Conservation (phyloP, 2,329 filamentous ascomycete genomes). For the Aspergillus luchuensis region DNA sequence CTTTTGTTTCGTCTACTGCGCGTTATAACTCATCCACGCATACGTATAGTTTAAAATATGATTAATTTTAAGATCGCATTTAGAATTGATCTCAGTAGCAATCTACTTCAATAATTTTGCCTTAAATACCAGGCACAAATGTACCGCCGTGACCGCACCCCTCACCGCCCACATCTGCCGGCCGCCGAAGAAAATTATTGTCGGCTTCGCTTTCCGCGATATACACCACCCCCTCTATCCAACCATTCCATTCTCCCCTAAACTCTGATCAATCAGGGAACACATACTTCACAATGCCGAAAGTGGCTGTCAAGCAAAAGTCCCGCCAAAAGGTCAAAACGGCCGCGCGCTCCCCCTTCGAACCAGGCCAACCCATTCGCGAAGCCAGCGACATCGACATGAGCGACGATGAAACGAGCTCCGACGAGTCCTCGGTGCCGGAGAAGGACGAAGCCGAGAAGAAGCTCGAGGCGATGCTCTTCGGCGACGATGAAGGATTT, state of each 20-base stretch:
- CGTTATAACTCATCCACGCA: not conserved
- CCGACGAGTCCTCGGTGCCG: constrained; percentile 33
- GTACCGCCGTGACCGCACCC: constrained; percentile 23
- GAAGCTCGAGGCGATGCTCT: constrained; percentile 83
- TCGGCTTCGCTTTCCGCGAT: not conserved
- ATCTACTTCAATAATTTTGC: not conserved
- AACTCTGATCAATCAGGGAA: not conserved
- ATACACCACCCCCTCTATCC: not conserved
- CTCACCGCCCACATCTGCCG: constrained; percentile 35
- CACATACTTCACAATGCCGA: constrained; percentile 27
- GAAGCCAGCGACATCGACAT: constrained; percentile 30
- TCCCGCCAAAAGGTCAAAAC: constrained; percentile 27
- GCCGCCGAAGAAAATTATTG: constrained; percentile 38
- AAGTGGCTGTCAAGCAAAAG: constrained; percentile 34
- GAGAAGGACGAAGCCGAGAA: constrained; percentile 82
- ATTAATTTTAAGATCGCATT: not conserved
- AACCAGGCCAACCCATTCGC: constrained; percentile 23
- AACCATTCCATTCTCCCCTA: not conserved
- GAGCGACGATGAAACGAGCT: constrained; percentile 26
- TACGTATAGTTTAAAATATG: not conserved
- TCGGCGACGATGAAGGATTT: constrained; percentile 85
- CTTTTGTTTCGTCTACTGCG: not conserved
- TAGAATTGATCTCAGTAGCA: not conserved
- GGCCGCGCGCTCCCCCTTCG: constrained; percentile 26
- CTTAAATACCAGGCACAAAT: constrained; percentile 9